Evolutionary conservation across 805 yeast species (phyloP).

Genomic region (Metschnikowia similis): DNA sequence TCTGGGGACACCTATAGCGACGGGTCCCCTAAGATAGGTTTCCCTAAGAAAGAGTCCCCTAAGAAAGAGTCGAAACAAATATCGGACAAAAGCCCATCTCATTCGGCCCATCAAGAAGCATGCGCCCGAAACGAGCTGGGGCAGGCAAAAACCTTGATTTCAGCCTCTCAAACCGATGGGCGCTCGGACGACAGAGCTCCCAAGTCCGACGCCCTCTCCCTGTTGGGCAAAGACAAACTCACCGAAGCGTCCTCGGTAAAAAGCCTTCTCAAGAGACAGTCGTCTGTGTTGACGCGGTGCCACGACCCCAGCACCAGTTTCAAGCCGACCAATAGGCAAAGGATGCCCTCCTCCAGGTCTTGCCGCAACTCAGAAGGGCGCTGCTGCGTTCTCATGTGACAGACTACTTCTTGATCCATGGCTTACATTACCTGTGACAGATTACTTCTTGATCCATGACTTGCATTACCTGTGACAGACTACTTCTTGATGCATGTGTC

Average conservation of each 20-base stretch:
- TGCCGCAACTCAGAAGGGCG: conserved; percentile 6
- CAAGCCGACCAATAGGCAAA: background rate
- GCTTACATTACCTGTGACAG: background rate
- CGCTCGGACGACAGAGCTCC: background rate
- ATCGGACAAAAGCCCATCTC: background rate
- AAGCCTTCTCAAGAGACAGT: background rate
- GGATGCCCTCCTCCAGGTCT: background rate
- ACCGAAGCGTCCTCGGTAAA: background rate
- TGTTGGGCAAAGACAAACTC: background rate
- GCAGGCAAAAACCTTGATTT: background rate
- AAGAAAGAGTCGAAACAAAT: background rate
- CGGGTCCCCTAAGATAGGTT: no score
- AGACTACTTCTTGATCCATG: background rate
- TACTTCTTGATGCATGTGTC: background rate
- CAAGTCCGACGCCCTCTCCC: background rate
- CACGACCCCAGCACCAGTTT: background rate
- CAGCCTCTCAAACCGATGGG: background rate
- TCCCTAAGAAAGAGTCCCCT: no score
- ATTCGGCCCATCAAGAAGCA: background rate
- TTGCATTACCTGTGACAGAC: background rate
- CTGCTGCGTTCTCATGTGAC: conserved; percentile 19
- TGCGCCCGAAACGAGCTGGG: background rate
- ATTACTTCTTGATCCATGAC: background rate
- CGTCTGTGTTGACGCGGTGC: background rate
- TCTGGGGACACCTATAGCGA: no score